Conservation (phyloP, 768 basidiomycete genomes). For the Auriculariales sp. region DNA sequence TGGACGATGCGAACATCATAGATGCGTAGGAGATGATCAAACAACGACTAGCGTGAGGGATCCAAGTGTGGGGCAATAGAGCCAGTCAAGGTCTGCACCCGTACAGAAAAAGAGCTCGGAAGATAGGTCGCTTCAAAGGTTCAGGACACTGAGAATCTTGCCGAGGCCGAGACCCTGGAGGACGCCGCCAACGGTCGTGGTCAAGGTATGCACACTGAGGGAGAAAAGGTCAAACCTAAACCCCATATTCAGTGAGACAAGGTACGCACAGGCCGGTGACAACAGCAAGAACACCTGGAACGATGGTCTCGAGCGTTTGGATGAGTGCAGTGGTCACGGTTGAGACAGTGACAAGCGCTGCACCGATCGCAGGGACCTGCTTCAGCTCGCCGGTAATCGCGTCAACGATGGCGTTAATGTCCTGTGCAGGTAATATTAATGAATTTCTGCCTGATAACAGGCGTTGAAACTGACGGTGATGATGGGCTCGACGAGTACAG, state of each 20-base stretch:
- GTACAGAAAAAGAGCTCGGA: no score
- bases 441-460: no score
- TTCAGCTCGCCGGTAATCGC: not conserved
- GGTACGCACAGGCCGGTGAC: not conserved
- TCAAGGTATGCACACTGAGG: not conserved
- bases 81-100: no score
- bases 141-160: not conserved
- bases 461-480: not conserved
- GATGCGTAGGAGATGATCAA: no score
- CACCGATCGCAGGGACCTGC: not conserved
- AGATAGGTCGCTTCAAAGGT: not conserved
- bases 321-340: not conserved
- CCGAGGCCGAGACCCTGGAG: not conserved
- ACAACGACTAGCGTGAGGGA: no score
- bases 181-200: not conserved
- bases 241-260: no score
- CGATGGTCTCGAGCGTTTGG: not conserved
- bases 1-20: no score
- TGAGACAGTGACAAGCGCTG: not conserved
- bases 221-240: not conserved
- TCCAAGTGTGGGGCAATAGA: no score
- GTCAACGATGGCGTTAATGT: not conserved
- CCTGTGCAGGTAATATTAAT: no score
- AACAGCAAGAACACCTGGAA: not conserved
- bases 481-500: not conserved